Conservation (phyloP, 139 green algal species). For the Zygnema cylindricum region DNA sequence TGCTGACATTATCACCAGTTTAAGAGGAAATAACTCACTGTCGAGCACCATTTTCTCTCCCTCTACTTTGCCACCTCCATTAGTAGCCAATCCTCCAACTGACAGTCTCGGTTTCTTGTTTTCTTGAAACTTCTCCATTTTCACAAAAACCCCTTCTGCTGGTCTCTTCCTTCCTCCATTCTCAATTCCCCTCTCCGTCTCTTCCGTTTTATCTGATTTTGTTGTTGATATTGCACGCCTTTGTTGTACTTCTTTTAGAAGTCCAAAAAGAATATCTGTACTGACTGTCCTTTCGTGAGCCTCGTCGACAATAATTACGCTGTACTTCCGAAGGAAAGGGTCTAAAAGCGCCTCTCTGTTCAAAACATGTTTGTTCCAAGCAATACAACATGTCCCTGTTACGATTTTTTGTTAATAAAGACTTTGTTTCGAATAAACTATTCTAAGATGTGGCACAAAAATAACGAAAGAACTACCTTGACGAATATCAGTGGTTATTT, state of each 20-base stretch:
- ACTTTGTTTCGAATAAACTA: too few species aligned
- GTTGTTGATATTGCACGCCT: too few species aligned
- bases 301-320: conserved; percentile 93
- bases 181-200: conserved; percentile 3
- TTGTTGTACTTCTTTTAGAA: conserved; percentile 78
- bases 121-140: background rate
- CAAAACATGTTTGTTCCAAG: too few species aligned
- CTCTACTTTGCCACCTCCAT: background rate
- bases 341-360: conserved; percentile 85
- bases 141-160: background rate
- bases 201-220: background rate
- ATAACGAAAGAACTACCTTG: too few species aligned
- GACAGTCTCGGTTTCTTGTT: background rate
- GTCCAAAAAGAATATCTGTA: conserved; percentile 91
- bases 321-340: conserved; percentile 77
- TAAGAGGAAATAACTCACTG: conserved; percentile 44
- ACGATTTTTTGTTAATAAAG: too few species aligned
- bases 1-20: conserved; percentile 92
- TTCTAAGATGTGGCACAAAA: too few species aligned
- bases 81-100: conserved; percentile 4
- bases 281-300: conserved; percentile 93
- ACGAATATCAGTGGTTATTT: too few species aligned
- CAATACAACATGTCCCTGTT: too few species aligned
- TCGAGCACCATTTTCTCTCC: background rate
- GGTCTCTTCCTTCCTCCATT: conserved; percentile 8